Base-by-base conservation (phyloP, 2,329 filamentous ascomycete genomes). In the Calonectria pauciramosa region DNA sequence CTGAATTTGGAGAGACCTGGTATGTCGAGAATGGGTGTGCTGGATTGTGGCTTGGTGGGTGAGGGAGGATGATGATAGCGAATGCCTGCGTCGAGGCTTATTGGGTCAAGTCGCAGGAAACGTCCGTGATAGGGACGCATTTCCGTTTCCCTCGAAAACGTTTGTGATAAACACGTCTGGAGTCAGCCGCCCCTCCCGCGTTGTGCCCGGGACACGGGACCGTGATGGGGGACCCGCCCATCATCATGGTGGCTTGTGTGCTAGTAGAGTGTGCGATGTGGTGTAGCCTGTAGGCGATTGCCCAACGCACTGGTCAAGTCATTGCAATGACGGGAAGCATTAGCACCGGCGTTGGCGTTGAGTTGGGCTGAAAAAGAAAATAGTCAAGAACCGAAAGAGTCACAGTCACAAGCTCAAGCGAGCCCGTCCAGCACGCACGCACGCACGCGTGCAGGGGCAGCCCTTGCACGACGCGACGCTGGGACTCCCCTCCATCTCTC, bases 371-470 rank as follows among this genome's bases (percentile, higher is more conserved):
- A 64, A 63, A 56, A 69, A 44, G 44, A 41, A 38, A 36, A 41
- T 18, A 49, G 41, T 47, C 51, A 47, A 20, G 66, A n/a, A 52
- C 51, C 18, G 41, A 34, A 65, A 47, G 60, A 47, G 60, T 49
- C 60, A 65, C 38, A 52, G 41, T 56, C 34, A 28, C 54, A 56
- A 10, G 36, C 18, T 44, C 49, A 26, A 59, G 64, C 52, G 41
- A 63, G 34, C 23, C 32, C 26, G 30, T 30, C 23, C 44, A 52
- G 44, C 28, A 64, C 28, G 69, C 44, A 66, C 63, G 44, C 28
- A 64, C 28, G 69, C 44, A 66, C 63, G 41, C 47, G 60, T 68
- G 49, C 70, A 75, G 32, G 75, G 75, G 69, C 23, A 73, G 70
- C 67, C 73, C 73, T 70, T 75, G 75, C 70, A 59, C 69, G 36